Conservation (phyloP, 202 grass and related monocot genomes). For the Tripidium arundinaceum region DNA sequence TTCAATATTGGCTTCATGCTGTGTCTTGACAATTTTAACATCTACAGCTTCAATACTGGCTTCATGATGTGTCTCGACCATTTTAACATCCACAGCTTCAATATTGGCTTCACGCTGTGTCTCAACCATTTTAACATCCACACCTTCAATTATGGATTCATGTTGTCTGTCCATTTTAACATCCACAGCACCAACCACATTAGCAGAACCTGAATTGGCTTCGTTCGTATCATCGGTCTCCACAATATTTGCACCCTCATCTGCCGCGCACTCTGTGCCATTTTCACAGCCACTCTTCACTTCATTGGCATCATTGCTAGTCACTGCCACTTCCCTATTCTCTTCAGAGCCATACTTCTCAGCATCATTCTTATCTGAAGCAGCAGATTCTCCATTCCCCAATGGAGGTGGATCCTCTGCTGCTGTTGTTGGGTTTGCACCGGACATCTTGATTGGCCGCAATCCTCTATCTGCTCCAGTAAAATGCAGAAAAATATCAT, state of each 20-base stretch:
- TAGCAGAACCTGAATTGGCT: background rate
- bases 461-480: background rate
- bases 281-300: constrained; percentile 23
- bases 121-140: background rate
- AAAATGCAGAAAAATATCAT: constrained; percentile 15
- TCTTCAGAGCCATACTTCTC: constrained; percentile 13
- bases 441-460: constrained; percentile 1
- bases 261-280: background rate
- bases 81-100: constrained; percentile 21
- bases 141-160: no score
- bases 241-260: constrained; percentile 19
- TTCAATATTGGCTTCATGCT: background rate
- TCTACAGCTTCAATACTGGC: background rate
- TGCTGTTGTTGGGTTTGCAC: constrained; percentile 9
- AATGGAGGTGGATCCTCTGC: constrained; percentile 25
- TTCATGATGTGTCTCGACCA: background rate
- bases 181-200: constrained; percentile 7
- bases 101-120: background rate
- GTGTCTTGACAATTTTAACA: constrained; percentile 1
- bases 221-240: constrained; percentile 20
- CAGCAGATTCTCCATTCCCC: constrained; percentile 5
- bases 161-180: no score
- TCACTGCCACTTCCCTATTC: constrained; percentile 3
- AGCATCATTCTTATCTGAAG: constrained; percentile 15
- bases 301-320: background rate